These are phyloP conservation scores for Neoscytalidium dimidiatum DNA, from an alignment of 2,329 filamentous ascomycete genomes.

Conservation along the genomic window DNA sequence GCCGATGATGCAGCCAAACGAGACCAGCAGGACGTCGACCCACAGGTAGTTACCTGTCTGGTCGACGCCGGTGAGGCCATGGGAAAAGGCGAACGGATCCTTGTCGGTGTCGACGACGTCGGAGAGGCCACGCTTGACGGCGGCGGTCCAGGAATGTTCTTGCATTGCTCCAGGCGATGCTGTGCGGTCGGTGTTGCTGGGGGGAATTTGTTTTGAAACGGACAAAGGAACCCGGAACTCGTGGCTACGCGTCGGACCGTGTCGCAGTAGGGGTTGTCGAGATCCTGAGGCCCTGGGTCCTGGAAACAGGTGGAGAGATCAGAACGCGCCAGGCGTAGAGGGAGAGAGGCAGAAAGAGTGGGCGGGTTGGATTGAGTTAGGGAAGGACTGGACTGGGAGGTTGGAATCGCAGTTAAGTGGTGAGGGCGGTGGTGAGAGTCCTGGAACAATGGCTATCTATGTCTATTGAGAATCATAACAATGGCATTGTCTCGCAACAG, in stretches of 20 bases:
- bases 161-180: slow-evolving; percentile 14
- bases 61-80: slow-evolving; percentile 51
- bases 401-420: background rate
- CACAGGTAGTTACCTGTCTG: slow-evolving; percentile 51
- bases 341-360: background rate
- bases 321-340: slow-evolving; percentile 6
- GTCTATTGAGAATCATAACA: slow-evolving; percentile 12
- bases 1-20: slow-evolving; percentile 37
- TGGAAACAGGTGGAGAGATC: background rate
- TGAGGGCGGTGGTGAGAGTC: background rate
- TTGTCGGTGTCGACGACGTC: background rate
- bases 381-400: background rate
- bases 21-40: slow-evolving; percentile 43
- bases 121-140: slow-evolving; percentile 6
- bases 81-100: slow-evolving; percentile 39
- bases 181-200: background rate
- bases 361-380: background rate
- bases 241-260: slow-evolving; percentile 11
- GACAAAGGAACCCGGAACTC: slow-evolving; percentile 11
- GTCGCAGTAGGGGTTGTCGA: slow-evolving; percentile 11
- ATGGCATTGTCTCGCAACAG: background rate
- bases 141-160: background rate
- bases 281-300: slow-evolving; percentile 6
- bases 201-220: background rate
- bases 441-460: slow-evolving; percentile 13